Base-by-base conservation (phyloP, 2,329 filamentous ascomycete genomes). In the Chaetomiaceae sp. region DNA sequence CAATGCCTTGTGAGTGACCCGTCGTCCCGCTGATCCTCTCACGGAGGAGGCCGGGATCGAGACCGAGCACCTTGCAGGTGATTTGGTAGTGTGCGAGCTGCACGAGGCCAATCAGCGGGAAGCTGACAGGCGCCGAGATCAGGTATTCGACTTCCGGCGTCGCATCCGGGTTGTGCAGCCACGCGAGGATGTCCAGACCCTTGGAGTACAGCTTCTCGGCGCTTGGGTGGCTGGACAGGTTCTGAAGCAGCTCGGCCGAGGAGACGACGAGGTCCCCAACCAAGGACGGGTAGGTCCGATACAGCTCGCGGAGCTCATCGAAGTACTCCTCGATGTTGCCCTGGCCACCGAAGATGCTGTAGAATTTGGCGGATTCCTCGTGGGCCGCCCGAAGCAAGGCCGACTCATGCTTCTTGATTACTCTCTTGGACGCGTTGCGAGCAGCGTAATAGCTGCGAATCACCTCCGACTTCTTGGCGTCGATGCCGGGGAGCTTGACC, bases 271-370 rank as follows among this genome's bases (percentile, higher is more conserved):
- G 84, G 61, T 95, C 90, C 62, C 89, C 87, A 5, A 96, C 84
- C 62, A 99, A 95, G 25, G 88, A 88, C 12, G 89, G 87, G 73
- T 99, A 99, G 55, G 91, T 96, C 64, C 79, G 84, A 76, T 92
- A 92, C 54, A 97, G 82, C 70, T 95, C 88, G 53, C 94, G 85
- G 58, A 99, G 82, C 76, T 99, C 94, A 63, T 99, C 92, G 66
- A 99, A 99, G 74, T 99, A 99, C 74, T 99, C 95, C 73, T 99
- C 92, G 60, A 99, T 97, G 72, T 99, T 99, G 64, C 94, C 94
- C 71, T 99, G 94, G 6, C 94, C 94, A 56, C 94, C 94, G 63
- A 97, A 96, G 58, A 99, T 91, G 61, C 86, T 91, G 76, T 96
- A 99, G 56, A 99, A 82, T 64, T 83, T 86, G 51, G 91, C 91